phyloP scores from a whole-genome alignment of 139 green algal species.

The Volvox reticuliferus region DNA sequence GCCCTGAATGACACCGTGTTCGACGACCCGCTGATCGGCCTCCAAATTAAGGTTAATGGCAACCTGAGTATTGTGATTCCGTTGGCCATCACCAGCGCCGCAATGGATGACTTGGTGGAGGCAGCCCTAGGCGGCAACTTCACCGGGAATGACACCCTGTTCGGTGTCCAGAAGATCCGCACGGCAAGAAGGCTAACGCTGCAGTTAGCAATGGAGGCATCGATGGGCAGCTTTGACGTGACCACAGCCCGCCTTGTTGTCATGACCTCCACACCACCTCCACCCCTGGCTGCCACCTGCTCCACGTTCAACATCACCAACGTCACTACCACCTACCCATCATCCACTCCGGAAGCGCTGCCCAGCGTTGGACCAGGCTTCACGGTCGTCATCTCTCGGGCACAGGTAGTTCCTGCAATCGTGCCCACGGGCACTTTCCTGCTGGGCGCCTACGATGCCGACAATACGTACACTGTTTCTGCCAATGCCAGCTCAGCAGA shows the following conservation, averaged over 20 bases:
- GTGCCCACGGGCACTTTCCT: neutral
- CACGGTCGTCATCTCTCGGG: neutral
- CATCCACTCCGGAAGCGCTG: neutral
- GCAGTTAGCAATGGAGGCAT: neutral
- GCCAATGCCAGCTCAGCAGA: neutral
- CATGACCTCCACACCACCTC: neutral
- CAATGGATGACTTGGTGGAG: neutral
- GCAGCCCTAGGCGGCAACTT: neutral
- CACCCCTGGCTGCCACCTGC: neutral
- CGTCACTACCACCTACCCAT: neutral
- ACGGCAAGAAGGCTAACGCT: neutral
- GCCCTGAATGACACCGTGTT: neutral
- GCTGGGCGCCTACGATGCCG: neutral
- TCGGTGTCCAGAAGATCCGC: slow-evolving; percentile 34
- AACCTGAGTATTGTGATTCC: neutral
- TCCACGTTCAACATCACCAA: neutral
- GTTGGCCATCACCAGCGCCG: neutral
- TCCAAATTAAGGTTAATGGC: neutral
- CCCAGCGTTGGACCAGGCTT: neutral
- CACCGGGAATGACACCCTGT: neutral
- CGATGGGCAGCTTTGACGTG: neutral
- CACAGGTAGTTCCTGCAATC: neutral
- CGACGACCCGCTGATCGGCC: neutral
- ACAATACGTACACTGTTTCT: neutral
- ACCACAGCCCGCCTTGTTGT: neutral